Base-by-base conservation (phyloP, 495 filamentous ascomycete genomes). In the Platismatia glauca region DNA sequence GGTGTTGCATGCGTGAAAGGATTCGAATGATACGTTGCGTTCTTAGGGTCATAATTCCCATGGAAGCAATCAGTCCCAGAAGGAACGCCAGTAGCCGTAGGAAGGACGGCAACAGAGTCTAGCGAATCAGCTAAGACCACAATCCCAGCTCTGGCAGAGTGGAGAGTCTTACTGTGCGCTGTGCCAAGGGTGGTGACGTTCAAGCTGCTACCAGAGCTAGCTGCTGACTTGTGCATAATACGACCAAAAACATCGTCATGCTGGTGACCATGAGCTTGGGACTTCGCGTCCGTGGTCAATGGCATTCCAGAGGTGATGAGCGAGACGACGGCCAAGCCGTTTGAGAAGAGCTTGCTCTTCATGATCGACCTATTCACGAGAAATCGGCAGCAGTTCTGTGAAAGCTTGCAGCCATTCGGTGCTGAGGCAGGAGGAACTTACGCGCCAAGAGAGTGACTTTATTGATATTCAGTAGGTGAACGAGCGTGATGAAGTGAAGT, bases 191-290 rank as follows among this genome's bases (percentile, higher is more conserved):
- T 7, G 7, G 27, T 33, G 29, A 31, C 20, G 4, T 12, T n/a
- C 50, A 50, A 35, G 58, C 58, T 65, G 48, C 62, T 69, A 31
- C 56, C 46, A 41, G 58, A 60, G 53, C 58, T 58, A 35, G 57
- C 59, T 57, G 22, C 46, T 60, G 55, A 39, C 43, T 44, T 39
- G 52, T 63, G 58, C 22, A 64, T 29, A 33, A 67, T 43, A 57
- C 53, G 66, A 27, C 59, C 55, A 33, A 58, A 22, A 29, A 60
- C 59, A n/a, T 70, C 63, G 16, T 61, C 56, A 44, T 68, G 66
- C 31, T 70, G 67, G 44, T 73, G 72, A 44, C 62, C 61, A 50
- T 72, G 68, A 37, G 68, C 57, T 57, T 66, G 57, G 33, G 56
- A 63, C 50, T 63, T 57, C 7, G 63, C 68, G 50, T 52, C n/a